Evolutionary conservation across 192 early-diverging fungal genomes (phyloP), one percentile per base, ranked within the genome.

Genomic region (Linnemannia elongata): DNA sequence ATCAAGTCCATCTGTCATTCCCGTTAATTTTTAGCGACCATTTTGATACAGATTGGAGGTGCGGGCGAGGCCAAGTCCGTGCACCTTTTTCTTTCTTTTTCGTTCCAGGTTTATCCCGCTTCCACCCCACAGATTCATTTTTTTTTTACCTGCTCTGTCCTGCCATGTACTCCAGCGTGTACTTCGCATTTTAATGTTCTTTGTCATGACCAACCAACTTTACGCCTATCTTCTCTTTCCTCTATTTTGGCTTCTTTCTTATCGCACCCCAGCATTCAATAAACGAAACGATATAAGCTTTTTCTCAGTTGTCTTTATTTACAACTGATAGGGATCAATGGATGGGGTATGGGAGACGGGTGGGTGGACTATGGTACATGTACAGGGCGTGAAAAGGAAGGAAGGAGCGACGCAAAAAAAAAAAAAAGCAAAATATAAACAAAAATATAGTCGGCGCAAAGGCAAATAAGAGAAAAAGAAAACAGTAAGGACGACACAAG

Each of bases 1-100:
- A 72, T 83, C 52, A 72, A 70, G 68, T 69, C 47, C 22, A 30
- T 78, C 44, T 44, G 39, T 44, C 39, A 44, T 15, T 22, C 41
- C 0, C 38, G 27, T 15, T 73, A 73, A 70, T 20, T 38, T 20
- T 33, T 27, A 52, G 47, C 47, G 1, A 8, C 38, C 4, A 39
- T 39, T 39, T 52, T 44, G 42, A 22, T 22, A 5, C 6, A 57
- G 3, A 33, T 22, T 30, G 27, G 27, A 27, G 30, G 7, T 33
- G 27, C 3, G 38, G 38, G 3, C 6, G 38, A 39, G 38, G 27
- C 0, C n/a, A 27, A 30, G n/a, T 63, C 60, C 27, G 27, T 63
- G 27, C 60, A 4, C 30, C 12, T 2, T 30, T 20, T 17, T 22
- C 1, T 33, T 9, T 30, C 35, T 60, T 57, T 12, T 66, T 66